These are phyloP conservation scores for Coemansia pectinata DNA, from an alignment of 192 early-diverging fungal genomes.

Conservation along the genomic window DNA sequence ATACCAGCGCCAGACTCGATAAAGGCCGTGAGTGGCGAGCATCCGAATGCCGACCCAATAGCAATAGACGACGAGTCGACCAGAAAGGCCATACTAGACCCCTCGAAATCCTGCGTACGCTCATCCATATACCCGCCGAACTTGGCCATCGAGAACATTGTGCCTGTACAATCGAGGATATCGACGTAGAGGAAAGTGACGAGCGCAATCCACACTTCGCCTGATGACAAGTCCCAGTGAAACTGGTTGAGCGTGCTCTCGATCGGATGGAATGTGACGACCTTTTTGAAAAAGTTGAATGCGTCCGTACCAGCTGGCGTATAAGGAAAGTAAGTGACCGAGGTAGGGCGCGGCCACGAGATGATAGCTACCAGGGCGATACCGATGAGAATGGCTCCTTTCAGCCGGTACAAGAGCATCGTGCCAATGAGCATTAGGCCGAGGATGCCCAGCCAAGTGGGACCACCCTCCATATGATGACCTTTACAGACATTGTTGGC, in stretches of 20 bases:
- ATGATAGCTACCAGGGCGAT: slow-evolving; percentile 70
- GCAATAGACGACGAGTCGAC: slow-evolving; percentile 66
- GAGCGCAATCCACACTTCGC: slow-evolving; percentile 76
- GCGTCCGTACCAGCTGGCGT: slow-evolving; percentile 59
- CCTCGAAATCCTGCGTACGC: slow-evolving; percentile 74
- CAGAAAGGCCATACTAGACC: slow-evolving; percentile 72
- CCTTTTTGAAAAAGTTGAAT: slow-evolving; percentile 73
- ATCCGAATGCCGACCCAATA: slow-evolving; percentile 72
- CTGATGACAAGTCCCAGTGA: slow-evolving; percentile 62
- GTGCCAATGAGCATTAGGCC: slow-evolving; percentile 72
- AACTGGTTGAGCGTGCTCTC: slow-evolving; percentile 60
- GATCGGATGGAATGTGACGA: slow-evolving; percentile 67
- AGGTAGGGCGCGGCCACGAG: slow-evolving; percentile 70
- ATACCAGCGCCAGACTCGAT: slow-evolving; percentile 84
- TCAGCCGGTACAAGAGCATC: slow-evolving; percentile 64
- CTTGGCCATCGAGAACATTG: slow-evolving; percentile 82
- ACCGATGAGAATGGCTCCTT: slow-evolving; percentile 71
- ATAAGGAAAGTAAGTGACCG: slow-evolving; percentile 77
- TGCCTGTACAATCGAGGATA: slow-evolving; percentile 84
- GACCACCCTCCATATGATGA: slow-evolving; percentile 64
- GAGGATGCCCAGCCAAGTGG: slow-evolving; percentile 70
- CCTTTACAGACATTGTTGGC: slow-evolving; percentile 60
- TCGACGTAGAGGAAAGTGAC: slow-evolving; percentile 86
- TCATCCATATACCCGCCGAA: slow-evolving; percentile 78
- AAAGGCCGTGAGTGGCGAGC: slow-evolving; percentile 75